Conservation (phyloP, 1,284 basidiomycete species). For the Sanguinoderma infundibulare region DNA sequence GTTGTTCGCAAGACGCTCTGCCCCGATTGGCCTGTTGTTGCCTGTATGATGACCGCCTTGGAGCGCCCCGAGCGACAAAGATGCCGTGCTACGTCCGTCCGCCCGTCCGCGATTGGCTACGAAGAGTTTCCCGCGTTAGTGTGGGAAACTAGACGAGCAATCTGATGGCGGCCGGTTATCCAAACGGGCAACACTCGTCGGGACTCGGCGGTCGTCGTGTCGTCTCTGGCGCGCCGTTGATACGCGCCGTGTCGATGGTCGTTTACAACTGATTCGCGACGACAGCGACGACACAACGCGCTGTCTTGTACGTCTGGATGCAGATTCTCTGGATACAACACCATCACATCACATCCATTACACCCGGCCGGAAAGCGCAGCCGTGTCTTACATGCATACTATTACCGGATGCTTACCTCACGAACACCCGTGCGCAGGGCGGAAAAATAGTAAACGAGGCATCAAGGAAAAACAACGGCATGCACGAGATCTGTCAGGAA, state of each 20-base stretch:
- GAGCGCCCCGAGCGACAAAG: background rate
- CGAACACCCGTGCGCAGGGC: background rate
- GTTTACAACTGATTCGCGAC: too few relatives aligned
- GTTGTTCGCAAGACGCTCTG: too few relatives aligned
- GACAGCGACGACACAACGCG: too few relatives aligned
- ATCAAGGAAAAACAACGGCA: background rate
- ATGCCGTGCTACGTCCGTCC: background rate
- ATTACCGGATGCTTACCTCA: slow-evolving; percentile 1
- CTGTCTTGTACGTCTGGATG: too few relatives aligned
- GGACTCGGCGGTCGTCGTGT: background rate
- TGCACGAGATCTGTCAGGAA: background rate
- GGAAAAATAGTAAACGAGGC: background rate
- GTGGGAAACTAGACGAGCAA: background rate
- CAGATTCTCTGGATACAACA: too few relatives aligned
- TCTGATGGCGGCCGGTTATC: background rate
- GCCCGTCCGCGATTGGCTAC: background rate
- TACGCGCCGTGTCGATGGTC: background rate
- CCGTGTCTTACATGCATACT: too few relatives aligned
- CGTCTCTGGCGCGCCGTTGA: background rate
- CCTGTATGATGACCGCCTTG: background rate
- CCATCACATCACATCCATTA: too few relatives aligned
- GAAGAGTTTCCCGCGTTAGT: background rate
- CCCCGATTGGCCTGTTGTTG: background rate
- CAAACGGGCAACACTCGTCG: background rate
- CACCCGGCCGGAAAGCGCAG: too few relatives aligned